Evolutionary conservation across 257 asterid species (phyloP).

Genomic region (Handroanthus guayacan): DNA sequence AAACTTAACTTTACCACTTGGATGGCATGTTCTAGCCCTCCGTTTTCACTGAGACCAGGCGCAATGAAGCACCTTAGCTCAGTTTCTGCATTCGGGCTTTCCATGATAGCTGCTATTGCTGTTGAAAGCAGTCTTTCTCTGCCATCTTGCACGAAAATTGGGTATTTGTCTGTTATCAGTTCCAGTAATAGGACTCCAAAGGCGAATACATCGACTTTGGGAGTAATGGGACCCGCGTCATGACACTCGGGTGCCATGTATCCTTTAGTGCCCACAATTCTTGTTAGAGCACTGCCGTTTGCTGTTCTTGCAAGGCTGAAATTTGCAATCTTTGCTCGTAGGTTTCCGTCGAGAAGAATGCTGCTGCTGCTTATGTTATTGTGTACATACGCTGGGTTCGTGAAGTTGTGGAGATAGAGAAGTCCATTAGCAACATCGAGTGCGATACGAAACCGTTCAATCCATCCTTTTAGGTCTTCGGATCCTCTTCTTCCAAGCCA

Average conservation of each 20-base stretch:
- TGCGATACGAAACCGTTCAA: conserved; percentile 52
- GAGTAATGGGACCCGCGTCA: conserved; percentile 46
- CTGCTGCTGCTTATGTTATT: conserved; percentile 53
- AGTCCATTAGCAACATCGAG: conserved; percentile 70
- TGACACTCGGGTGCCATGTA: conserved; percentile 57
- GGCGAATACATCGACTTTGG: conserved; percentile 59
- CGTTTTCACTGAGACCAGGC: conserved; percentile 42
- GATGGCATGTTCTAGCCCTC: conserved; percentile 42
- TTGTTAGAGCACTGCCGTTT: conserved; percentile 31
- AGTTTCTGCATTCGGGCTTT: conserved; percentile 43
- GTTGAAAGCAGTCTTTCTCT: conserved; percentile 46
- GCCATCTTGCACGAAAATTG: conserved; percentile 43
- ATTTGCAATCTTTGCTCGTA: conserved; percentile 65
- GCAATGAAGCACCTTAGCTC: conserved; percentile 39
- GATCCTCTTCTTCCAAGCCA: conserved; percentile 52
- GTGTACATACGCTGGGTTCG: conserved; percentile 61
- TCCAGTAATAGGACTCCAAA: conserved; percentile 65
- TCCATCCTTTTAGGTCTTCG: conserved; percentile 41
- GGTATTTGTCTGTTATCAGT: conserved; percentile 50
- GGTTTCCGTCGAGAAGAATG: conserved; percentile 60
- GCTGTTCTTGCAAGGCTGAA: conserved; percentile 58
- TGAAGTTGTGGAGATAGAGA: conserved; percentile 67
- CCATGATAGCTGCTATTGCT: conserved; percentile 34
- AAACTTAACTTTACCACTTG: conserved; percentile 48
- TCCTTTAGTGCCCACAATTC: conserved; percentile 45